Conservation (phyloP, 495 filamentous ascomycete species). For the Chaetomium cochliodes region DNA sequence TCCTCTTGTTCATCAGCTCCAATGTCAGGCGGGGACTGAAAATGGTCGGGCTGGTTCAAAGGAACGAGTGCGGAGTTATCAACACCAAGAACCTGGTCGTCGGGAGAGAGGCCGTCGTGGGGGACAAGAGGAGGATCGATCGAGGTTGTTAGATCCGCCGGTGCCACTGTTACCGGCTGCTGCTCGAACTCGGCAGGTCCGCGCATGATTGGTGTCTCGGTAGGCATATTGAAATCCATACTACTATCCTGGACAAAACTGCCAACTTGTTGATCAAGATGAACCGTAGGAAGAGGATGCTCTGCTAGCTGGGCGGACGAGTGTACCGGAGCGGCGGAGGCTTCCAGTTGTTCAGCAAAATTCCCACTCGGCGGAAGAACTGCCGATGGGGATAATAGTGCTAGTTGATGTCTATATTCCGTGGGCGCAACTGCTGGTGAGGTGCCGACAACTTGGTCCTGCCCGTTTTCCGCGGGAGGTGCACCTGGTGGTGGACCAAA, state of each 20-base stretch:
- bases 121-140: slow-evolving; percentile 29
- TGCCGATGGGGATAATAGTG: slow-evolving; percentile 19
- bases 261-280: neutral
- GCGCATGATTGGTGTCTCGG: neutral
- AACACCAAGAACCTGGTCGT: slow-evolving; percentile 17
- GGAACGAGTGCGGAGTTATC: neutral
- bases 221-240: neutral
- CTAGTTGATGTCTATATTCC: neutral
- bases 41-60: neutral
- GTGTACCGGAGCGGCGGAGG: neutral
- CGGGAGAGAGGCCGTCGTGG: slow-evolving; percentile 21
- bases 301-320: slow-evolving; percentile 1
- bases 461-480: neutral
- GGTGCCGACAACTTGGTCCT: neutral
- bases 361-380: slow-evolving; percentile 12
- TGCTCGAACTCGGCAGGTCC: slow-evolving; percentile 18
- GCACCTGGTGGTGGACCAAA: slow-evolving; percentile 2
- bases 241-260: slow-evolving; percentile 13
- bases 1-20: slow-evolving; percentile 11
- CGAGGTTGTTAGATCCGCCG: slow-evolving; percentile 39
- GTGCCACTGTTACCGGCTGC: slow-evolving; percentile 38
- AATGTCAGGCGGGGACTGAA: neutral
- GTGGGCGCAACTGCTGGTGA: neutral
- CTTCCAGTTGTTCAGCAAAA: slow-evolving; percentile 6
- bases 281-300: slow-evolving; percentile 19